Evolutionary conservation across 1,284 basidiomycete species (phyloP), one percentile per base, ranked within the genome.

Genomic region (Cryptococcus sp.): DNA sequence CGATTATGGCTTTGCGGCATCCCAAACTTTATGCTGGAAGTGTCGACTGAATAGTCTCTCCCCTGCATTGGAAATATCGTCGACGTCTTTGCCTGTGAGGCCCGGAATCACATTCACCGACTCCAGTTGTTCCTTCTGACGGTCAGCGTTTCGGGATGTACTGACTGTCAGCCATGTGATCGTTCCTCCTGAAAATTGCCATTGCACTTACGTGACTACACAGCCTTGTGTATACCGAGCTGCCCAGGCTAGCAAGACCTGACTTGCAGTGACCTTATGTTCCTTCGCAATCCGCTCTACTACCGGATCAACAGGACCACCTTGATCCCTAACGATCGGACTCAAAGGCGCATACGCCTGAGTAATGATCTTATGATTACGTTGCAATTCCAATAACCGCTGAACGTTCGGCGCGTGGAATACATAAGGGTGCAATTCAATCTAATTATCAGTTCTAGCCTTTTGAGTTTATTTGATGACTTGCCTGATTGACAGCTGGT

Each of bases 371-470:
- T 81, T 79, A 57, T 85, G 77, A 59, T 85, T 74, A 60, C 79
- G 73, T 62, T 81, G 77, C 42, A 83, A 75, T 21, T 79, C 78
- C 41, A 84, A 69, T 25, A 85, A 79, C 50, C 67, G 63, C 41
- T 9, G 82, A 78, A 57, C 79, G 72, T 28, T 81, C 70, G 5
- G 79, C 78, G 60, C 82, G 80, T 71, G 68, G 77, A 80, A 84
- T 40, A 88, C 76, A 69, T 90, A 88, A 4, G 89, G 87, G 67
- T 92, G 87, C 53, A 84, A 82, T 69, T 91, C 88, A 50, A 91
- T 83, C 86, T 85, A 52, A 2, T 22, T 24, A 40, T 55, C 47
- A 36, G 39, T 13, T 22, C 4, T 36, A 21, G 34, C 18, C 19
- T 5, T 21, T 39, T 39, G n/a, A 14, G n/a, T n/a, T n/a, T n/a